Base-by-base conservation (phyloP, 805 yeast species). In the Isabelozyma pseudorhagii region DNA sequence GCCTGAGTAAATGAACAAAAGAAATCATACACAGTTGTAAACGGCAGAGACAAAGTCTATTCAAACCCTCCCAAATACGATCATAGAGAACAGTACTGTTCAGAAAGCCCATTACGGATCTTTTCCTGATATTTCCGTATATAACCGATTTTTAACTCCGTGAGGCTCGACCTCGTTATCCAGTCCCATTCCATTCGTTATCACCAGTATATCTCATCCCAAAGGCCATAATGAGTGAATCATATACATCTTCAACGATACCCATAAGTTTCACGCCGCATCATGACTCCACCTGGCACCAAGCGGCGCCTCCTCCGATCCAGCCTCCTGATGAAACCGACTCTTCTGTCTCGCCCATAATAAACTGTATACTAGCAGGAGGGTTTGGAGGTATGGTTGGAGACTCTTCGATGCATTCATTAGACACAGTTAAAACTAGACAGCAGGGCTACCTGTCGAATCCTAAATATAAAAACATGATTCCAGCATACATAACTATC, bases 381-480 rank as follows among this genome's bases (percentile, higher is more conserved):
- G 97, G 96, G 0, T 69, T 93, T 45, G 99, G 99, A 7, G 99
- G 98, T 1, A 84, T 89, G 48, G 81, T 92, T 38, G 98, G 97
- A 11, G 99, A 93, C 61, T 79, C 94, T 1, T 71, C 82, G 29
- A 94, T 94, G 97, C 97, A 94, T 68, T 92, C 98, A 0, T 70
- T 94, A 36, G 99, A 94, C 63, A 94, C 99, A 0, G 97, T 94
- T 31, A 94, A 94, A 65, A 94, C 99, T 2, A 77, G 99, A 54
- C 99, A 94, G 66, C 99, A 94, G 64, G 98, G 97, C n/a, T 88
- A 96, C 4, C 84, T 88, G 18, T 73, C 77, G 54, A 78, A 78
- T 17, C 54, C 72, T 6, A 87, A 89, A 65, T 93, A 93, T 67
- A 78, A 72, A 51, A 84, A 80, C 58, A 90, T 91, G 85, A 59